These are phyloP conservation scores for Fraxinus ornus DNA, from an alignment of 305 asterid genomes.

Conservation along the genomic window DNA sequence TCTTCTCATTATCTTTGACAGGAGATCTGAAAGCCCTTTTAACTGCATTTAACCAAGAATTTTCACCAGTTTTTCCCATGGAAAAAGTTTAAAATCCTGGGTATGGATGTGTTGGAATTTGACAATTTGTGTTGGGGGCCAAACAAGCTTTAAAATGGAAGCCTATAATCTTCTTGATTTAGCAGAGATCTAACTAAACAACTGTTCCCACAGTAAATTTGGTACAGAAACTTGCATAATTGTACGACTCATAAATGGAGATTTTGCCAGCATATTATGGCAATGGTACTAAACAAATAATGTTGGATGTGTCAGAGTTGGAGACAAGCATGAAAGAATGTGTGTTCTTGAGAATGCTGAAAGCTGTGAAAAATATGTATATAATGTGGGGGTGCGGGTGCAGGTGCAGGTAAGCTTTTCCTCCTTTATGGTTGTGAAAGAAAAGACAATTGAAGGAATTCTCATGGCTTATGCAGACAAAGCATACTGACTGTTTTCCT, in stretches of 20 bases:
- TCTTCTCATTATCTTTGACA: constrained; percentile 33
- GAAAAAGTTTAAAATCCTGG: background rate
- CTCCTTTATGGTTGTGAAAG: constrained; percentile 8
- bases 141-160: background rate
- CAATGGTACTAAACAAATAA: constrained; percentile 16
- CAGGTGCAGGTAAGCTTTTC: background rate
- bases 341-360: constrained; percentile 52
- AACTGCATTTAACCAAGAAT: constrained; percentile 65
- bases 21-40: constrained; percentile 81
- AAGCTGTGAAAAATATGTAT: constrained; percentile 46
- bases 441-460: constrained; percentile 25
- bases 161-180: background rate
- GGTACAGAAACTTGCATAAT: background rate
- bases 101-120: background rate
- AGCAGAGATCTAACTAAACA: constrained; percentile 24
- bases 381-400: background rate
- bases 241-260: constrained; percentile 16
- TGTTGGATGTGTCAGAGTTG: constrained; percentile 32
- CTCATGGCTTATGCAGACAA: constrained; percentile 32
- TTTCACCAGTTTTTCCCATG: constrained; percentile 64
- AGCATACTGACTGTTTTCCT: constrained; percentile 23
- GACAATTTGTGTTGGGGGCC: background rate
- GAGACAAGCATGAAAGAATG: constrained; percentile 46
- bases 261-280: background rate
- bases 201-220: background rate